phyloP scores from a whole-genome alignment of 2,329 filamentous ascomycete species.

The Ophiocordyceps camponoti-floridani region DNA sequence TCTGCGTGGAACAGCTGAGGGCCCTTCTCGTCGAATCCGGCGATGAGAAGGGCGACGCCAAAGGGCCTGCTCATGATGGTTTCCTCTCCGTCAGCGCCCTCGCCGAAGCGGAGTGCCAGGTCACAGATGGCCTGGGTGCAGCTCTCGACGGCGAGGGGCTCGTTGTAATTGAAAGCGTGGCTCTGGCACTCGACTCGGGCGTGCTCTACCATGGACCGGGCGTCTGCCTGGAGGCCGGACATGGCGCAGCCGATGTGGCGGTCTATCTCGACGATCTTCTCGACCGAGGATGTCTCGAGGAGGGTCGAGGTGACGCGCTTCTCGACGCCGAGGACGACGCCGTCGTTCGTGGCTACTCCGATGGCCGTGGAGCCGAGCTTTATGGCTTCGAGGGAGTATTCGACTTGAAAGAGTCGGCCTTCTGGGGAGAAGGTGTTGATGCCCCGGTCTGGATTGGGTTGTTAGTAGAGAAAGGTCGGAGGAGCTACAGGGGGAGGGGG shows the following conservation, averaged over 20 bases:
- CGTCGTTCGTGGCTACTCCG: constrained; percentile 87
- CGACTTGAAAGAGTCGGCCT: constrained; percentile 98
- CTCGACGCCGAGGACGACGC: constrained; percentile 92
- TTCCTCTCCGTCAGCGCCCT: constrained; percentile 94
- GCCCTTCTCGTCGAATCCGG: constrained; percentile 92
- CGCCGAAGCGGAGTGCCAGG: constrained; percentile 85
- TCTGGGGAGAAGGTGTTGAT: constrained; percentile 99
- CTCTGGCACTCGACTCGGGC: constrained; percentile 94
- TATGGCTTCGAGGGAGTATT: constrained; percentile 99
- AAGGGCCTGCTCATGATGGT: constrained; percentile 97
- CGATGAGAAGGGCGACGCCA: constrained; percentile 89
- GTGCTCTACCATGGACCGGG: constrained; percentile 94
- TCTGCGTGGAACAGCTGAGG: constrained; percentile 96
- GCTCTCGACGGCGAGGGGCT: constrained; percentile 86
- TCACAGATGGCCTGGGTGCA: constrained; percentile 99
- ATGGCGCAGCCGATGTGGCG: constrained; percentile 98
- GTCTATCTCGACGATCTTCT: constrained; percentile 99
- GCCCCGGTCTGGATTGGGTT: constrained; percentile 56
- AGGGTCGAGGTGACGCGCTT: constrained; percentile 97
- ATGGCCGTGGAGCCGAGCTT: constrained; percentile 98
- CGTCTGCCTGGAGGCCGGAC: constrained; percentile 93
- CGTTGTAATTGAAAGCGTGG: constrained; percentile 96
- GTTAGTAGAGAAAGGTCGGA: constrained; percentile 3
- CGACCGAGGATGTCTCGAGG: constrained; percentile 91
- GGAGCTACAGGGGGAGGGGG: constrained; percentile 7